Evolutionary conservation across 345 rosid genomes (phyloP).

Genomic region (Pugionium cornutum): DNA sequence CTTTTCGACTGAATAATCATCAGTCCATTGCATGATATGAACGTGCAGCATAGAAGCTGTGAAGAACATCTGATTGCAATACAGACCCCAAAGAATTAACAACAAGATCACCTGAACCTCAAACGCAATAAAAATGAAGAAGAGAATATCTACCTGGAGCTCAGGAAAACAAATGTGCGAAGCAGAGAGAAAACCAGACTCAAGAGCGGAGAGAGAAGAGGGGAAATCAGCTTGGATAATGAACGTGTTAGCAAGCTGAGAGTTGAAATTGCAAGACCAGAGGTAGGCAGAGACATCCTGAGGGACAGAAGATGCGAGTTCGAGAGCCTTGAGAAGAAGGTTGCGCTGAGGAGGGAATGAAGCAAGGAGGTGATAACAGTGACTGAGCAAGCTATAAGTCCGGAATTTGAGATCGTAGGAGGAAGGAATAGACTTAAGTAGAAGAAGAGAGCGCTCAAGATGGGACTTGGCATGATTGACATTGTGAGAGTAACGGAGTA

Average conservation of each 20-base stretch:
- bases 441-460: conserved; percentile 66
- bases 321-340: conserved; percentile 73
- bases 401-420: conserved; percentile 83
- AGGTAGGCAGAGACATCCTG: conserved; percentile 53
- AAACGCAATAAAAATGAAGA: not conserved
- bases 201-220: conserved; percentile 64
- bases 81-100: not conserved
- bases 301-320: conserved; percentile 53
- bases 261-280: conserved; percentile 94
- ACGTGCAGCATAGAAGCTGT: conserved; percentile 82
- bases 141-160: conserved; percentile 65
- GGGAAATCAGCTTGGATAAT: conserved; percentile 78
- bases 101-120: conserved; percentile 8
- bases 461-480: conserved; percentile 83
- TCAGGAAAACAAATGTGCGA: conserved; percentile 66
- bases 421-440: conserved; percentile 71
- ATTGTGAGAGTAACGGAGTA: conserved; percentile 85
- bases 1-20: conserved; percentile 62
- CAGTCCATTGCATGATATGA: conserved; percentile 91
- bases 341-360: conserved; percentile 81
- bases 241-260: conserved; percentile 90
- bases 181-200: conserved; percentile 64
- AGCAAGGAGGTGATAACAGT: conserved; percentile 85
- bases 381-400: conserved; percentile 81
- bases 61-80: conserved; percentile 73